Base-by-base conservation (phyloP, 202 grass and related monocot genomes). In the Brachypodium distachyon region DNA sequence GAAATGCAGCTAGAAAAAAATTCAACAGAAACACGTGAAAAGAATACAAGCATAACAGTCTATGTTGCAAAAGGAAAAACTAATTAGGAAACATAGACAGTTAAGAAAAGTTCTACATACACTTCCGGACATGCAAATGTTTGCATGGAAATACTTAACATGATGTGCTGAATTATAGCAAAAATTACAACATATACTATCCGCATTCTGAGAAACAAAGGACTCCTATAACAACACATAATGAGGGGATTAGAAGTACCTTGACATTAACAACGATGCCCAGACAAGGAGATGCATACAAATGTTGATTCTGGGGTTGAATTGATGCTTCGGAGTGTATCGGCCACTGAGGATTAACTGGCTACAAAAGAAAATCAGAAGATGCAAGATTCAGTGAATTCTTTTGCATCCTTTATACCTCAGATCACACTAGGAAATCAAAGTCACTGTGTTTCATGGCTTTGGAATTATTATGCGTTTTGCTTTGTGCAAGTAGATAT, bases 261-360 rank as follows among this genome's bases (percentile, higher is more conserved):
- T 75, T 86, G 66, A 60, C 57, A 65, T 86, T 84, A 48, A 49
- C 74, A 84, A 81, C 81, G 86, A 86, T 81, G 72, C 71, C 52
- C 4, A 73, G 70, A 86, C 77, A 77, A 66, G 74, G 65, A 78
- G 78, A 64, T 18, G 67, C 74, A 69, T 67, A 74, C 12, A 78
- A 25, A 87, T 89, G 70, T 74, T 76, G 76, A 67, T 57, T 77
- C 64, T 86, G 61, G 43, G 80, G 42, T 72, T 33, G 37, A 78
- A 77, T 61, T 34, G 43, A 40, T 77, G 53, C 69, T 27, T 61
- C 65, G 8, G 71, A 67, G 77, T 84, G 72, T 56, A 66, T 58
- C 84, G 46, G 49, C 80, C 77, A 75, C 36, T 73, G 84, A 27
- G 80, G 74, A 59, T 58, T 89, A 61, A 57, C 52, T 53, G 77